Evolutionary conservation across 1,139 yeast species (phyloP).

Genomic region (Martiniozyma asiatica): DNA sequence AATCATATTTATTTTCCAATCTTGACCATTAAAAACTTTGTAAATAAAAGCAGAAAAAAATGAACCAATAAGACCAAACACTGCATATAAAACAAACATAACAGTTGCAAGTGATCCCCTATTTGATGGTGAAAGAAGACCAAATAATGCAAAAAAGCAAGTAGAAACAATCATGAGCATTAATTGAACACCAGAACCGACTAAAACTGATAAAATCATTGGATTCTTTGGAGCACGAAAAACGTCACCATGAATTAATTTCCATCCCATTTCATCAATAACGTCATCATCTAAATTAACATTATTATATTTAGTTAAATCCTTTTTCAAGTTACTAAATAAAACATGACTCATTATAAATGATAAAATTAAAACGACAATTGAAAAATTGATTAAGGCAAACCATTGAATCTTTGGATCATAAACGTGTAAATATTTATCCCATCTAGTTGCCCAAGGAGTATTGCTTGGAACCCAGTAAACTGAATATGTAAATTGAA

Average conservation of each 20-base stretch:
- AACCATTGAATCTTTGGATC: constrained; percentile 96
- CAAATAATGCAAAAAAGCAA: constrained; percentile 73
- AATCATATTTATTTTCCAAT: constrained; percentile 77
- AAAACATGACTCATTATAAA: constrained; percentile 72
- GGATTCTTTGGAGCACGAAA: constrained; percentile 73
- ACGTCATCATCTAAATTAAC: constrained; percentile 72
- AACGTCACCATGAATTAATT: constrained; percentile 88
- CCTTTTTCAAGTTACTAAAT: constrained; percentile 70
- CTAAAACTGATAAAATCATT: constrained; percentile 61
- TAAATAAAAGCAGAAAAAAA: constrained; percentile 77
- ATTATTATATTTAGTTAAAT: constrained; percentile 81
- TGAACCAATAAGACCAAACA: constrained; percentile 73
- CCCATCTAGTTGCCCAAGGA: constrained; percentile 99
- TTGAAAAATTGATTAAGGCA: constrained; percentile 72
- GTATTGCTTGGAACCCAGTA: constrained; percentile 56
- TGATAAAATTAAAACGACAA: constrained; percentile 68
- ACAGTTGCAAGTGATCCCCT: constrained; percentile 90
- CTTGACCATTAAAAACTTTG: constrained; percentile 84
- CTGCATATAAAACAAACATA: constrained; percentile 70
- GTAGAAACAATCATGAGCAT: constrained; percentile 68
- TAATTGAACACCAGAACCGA: constrained; percentile 85
- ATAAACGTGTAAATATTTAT: constrained; percentile 80
- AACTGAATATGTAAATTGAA: constrained; percentile 52
- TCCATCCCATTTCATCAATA: constrained; percentile 96
- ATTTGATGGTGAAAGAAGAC: constrained; percentile 85